Evolutionary conservation across 805 yeast species (phyloP).

Genomic region (Candida suzukii): DNA sequence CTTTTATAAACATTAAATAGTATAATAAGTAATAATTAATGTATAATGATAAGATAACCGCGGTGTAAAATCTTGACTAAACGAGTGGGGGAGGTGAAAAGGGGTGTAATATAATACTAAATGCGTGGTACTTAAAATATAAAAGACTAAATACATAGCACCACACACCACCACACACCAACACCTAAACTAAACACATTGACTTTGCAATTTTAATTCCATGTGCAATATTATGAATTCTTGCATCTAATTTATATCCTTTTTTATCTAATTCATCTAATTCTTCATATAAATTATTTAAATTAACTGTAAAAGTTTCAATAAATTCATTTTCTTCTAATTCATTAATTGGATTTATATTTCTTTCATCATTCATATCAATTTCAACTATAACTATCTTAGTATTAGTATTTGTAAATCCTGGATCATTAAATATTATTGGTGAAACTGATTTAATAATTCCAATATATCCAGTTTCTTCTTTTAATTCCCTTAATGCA

Average conservation of each 20-base stretch:
- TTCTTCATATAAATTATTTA: conserved; percentile 47
- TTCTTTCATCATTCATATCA: conserved; percentile 61
- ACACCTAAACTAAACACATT: too few species aligned
- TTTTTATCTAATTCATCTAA: conserved; percentile 45
- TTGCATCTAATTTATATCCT: conserved; percentile 80
- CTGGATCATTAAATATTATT: conserved; percentile 45
- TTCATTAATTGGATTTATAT: conserved; percentile 61
- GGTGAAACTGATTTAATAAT: conserved; percentile 29
- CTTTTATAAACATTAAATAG: too few species aligned
- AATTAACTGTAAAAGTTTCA: conserved; percentile 73
- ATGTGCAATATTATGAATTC: conserved; percentile 79
- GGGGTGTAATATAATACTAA: too few species aligned
- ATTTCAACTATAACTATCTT: conserved; percentile 72
- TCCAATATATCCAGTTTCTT: conserved; percentile 91
- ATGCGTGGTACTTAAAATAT: too few species aligned
- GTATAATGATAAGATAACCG: too few species aligned
- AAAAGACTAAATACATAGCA: too few species aligned
- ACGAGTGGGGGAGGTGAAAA: too few species aligned
- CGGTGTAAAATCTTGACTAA: background rate
- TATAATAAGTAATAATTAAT: too few species aligned
- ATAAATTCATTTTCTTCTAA: conserved; percentile 91
- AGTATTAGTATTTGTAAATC: conserved; percentile 82
- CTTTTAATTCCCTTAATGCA: conserved; percentile 81
- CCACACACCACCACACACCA: too few species aligned
- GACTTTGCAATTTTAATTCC: conserved; percentile 57